Conservation (phyloP, 768 basidiomycete genomes). For the Tricholoma matsutake region DNA sequence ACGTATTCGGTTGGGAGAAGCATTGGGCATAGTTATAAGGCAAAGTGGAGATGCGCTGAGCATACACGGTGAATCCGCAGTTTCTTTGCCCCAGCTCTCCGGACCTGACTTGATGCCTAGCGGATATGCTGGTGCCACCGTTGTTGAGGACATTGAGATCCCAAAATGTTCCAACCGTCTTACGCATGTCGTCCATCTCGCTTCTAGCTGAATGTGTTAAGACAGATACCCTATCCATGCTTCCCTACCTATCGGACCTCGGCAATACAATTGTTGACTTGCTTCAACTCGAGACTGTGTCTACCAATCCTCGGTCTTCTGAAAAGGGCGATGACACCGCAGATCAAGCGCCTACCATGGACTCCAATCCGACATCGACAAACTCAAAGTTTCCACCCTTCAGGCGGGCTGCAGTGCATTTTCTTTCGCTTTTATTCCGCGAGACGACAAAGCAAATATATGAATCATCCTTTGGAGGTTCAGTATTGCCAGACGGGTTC, state of each 20-base stretch:
- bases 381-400: slow-evolving; percentile 74
- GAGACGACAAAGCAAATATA: slow-evolving; percentile 52
- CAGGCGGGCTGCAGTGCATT: slow-evolving; percentile 83
- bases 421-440: slow-evolving; percentile 69
- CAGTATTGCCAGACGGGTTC: slow-evolving; percentile 33
- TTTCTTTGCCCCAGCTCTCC: neutral
- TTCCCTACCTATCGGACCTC: slow-evolving; percentile 62
- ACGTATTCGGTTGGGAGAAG: slow-evolving; percentile 80
- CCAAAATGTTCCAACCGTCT: slow-evolving; percentile 59
- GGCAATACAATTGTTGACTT: slow-evolving; percentile 72
- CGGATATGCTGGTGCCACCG: slow-evolving; percentile 66
- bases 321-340: slow-evolving; percentile 15
- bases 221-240: slow-evolving; percentile 57
- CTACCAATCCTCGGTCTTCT: slow-evolving; percentile 20
- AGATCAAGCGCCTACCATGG: slow-evolving; percentile 35
- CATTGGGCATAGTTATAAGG: slow-evolving; percentile 72
- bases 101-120: slow-evolving; percentile 34
- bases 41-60: slow-evolving; percentile 68
- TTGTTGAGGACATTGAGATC: slow-evolving; percentile 64
- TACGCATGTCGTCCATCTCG: slow-evolving; percentile 59
- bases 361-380: slow-evolving; percentile 53
- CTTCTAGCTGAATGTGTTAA: slow-evolving; percentile 74
- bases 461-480: slow-evolving; percentile 30
- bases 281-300: slow-evolving; percentile 58
- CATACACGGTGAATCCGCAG: slow-evolving; percentile 54